Percentiles rank a stretch among this genome's conserved stretches.
Conservation (phyloP, 139 green algal species). For the Micractinium conductrix region DNA sequence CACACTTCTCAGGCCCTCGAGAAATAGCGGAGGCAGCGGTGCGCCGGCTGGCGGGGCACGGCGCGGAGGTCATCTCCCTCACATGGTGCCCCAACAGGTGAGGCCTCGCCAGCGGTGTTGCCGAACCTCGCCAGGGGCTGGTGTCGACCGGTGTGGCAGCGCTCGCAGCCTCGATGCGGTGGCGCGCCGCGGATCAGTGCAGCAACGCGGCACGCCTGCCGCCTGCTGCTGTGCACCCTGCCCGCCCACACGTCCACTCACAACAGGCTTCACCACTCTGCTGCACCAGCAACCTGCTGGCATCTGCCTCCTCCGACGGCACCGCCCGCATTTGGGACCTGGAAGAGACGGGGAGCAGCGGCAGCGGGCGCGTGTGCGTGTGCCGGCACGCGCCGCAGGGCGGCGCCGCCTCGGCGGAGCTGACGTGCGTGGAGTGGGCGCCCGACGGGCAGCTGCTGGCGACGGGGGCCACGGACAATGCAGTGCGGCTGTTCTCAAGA, state of each 20-base stretch:
- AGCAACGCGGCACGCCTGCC: too few species aligned
- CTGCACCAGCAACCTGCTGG: slow-evolving; percentile 72
- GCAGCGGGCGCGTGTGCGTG: slow-evolving; percentile 18
- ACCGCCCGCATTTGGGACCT: slow-evolving; percentile 90
- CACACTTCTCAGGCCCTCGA: background rate
- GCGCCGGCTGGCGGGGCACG: slow-evolving; percentile 77
- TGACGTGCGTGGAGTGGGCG: slow-evolving; percentile 95
- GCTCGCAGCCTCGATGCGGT: too few species aligned
- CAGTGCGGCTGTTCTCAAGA: slow-evolving; percentile 83
- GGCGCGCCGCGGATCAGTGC: too few species aligned
- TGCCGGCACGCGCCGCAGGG: slow-evolving; percentile 16
- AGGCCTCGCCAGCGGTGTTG: too few species aligned
- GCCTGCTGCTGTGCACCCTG: too few species aligned
- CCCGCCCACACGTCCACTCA: too few species aligned
- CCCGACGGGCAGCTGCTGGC: slow-evolving; percentile 83
- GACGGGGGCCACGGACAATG: slow-evolving; percentile 89
- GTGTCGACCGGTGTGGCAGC: too few species aligned
- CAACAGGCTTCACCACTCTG: too few species aligned
- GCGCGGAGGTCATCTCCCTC: slow-evolving; percentile 90
- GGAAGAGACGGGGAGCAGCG: slow-evolving; percentile 15
- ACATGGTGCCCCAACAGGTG: slow-evolving; percentile 90
- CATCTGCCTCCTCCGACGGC: slow-evolving; percentile 83
- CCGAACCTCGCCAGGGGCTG: too few species aligned
- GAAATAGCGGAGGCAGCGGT: slow-evolving; percentile 45
- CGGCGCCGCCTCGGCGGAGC: slow-evolving; percentile 64